These are phyloP conservation scores for Fistulifera solaris DNA, from an alignment of 108 stramenopile species.

Conservation along the genomic window DNA sequence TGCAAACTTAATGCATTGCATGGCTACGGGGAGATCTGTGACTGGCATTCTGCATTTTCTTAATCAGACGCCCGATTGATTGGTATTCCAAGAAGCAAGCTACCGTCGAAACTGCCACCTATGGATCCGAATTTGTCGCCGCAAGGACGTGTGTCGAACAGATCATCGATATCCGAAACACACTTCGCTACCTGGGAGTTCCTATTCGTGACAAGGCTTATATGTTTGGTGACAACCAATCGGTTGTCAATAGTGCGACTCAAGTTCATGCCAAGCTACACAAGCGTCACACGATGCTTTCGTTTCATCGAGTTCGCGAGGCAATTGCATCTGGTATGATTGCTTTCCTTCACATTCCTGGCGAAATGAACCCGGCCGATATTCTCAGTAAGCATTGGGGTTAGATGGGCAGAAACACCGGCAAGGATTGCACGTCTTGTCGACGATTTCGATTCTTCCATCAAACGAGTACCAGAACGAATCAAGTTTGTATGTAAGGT, in stretches of 20 bases:
- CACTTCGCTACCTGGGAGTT: slow-evolving; percentile 19
- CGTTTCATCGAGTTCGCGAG: slow-evolving; percentile 16
- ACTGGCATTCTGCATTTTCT: slow-evolving; percentile 13
- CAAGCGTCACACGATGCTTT: slow-evolving; percentile 15
- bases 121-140: slow-evolving; percentile 26
- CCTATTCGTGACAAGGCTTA: slow-evolving; percentile 18
- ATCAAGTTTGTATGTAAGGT: slow-evolving; percentile 1
- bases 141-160: slow-evolving; percentile 19
- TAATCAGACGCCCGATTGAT: slow-evolving; percentile 15
- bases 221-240: slow-evolving; percentile 32
- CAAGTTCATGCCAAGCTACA: slow-evolving; percentile 4
- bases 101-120: slow-evolving; percentile 28
- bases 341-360: too few species aligned
- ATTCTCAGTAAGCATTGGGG: too few species aligned
- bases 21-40: slow-evolving; percentile 10
- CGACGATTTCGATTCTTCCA: background rate
- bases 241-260: slow-evolving; percentile 20
- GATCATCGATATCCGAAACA: slow-evolving; percentile 17
- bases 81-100: slow-evolving; percentile 25
- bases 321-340: too few species aligned
- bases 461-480: too few species aligned
- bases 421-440: background rate
- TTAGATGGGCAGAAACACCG: background rate
- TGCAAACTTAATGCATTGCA: slow-evolving; percentile 16
- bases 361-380: too few species aligned